These are phyloP conservation scores for Osmanthus fragrans DNA, from an alignment of 257 asterid genomes.

Conservation along the genomic window DNA sequence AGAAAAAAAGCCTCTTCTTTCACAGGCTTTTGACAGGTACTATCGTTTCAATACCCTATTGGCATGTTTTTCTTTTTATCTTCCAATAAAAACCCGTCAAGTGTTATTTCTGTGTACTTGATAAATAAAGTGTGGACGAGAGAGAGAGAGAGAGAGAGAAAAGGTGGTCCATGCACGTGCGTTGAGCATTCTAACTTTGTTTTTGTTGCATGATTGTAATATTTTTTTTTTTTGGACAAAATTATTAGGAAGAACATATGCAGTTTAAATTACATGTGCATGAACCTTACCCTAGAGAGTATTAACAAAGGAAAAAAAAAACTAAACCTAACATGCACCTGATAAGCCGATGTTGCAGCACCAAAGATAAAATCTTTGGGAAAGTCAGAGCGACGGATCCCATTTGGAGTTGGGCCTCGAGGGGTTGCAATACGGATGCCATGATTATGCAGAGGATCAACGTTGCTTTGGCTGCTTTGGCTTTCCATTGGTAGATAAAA, in stretches of 20 bases:
- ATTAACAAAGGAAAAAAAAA: not conserved
- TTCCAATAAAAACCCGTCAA: too few relatives aligned
- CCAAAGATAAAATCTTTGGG: constrained; percentile 9
- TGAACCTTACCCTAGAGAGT: too few relatives aligned
- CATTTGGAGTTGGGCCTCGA: not conserved
- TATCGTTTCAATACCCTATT: too few relatives aligned
- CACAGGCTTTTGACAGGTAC: too few relatives aligned
- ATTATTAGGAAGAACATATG: not conserved
- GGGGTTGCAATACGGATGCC: not conserved
- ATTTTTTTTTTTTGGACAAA: too few relatives aligned
- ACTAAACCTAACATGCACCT: not conserved
- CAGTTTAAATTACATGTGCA: not conserved
- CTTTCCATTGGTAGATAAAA: not conserved
- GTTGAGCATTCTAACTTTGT: too few relatives aligned
- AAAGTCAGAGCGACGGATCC: constrained; percentile 2
- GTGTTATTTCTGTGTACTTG: too few relatives aligned
- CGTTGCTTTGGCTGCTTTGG: not conserved
- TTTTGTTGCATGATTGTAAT: not conserved
- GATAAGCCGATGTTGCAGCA: constrained; percentile 13
- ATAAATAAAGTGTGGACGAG: too few relatives aligned
- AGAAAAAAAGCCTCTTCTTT: too few relatives aligned
- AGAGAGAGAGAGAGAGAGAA: too few relatives aligned
- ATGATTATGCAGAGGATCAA: not conserved
- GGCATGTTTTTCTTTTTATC: too few relatives aligned
- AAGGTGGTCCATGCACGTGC: too few relatives aligned